A percentile compares a stretch with the other conserved stretches of the same genome.
Evolutionary conservation across 345 rosid species (phyloP).

Genomic region (Salix caprea): DNA sequence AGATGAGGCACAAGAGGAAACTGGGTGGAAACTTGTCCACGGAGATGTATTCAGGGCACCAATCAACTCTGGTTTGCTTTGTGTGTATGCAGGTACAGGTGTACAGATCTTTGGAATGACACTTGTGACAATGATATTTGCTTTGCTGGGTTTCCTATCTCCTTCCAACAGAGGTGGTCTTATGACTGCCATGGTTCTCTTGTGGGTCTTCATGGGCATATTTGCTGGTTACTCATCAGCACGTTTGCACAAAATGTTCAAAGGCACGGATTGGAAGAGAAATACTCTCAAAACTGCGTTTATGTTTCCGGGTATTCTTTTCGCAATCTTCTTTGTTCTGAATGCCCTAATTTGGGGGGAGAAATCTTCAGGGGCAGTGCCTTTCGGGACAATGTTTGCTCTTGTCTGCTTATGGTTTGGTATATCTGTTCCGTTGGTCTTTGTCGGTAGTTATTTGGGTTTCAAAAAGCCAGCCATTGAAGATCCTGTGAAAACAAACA

Average conservation of each 20-base stretch:
- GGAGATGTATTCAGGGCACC: slow-evolving; percentile 97
- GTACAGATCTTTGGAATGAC: slow-evolving; percentile 91
- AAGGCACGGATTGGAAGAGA: slow-evolving; percentile 92
- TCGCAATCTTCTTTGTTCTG: slow-evolving; percentile 72
- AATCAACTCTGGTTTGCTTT: slow-evolving; percentile 67
- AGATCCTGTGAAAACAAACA: slow-evolving; percentile 76
- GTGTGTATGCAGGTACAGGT: slow-evolving; percentile 93
- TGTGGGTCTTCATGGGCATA: slow-evolving; percentile 98
- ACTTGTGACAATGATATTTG: slow-evolving; percentile 95
- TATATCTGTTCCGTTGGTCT: slow-evolving; percentile 91
- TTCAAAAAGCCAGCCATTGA: slow-evolving; percentile 68
- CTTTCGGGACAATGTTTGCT: slow-evolving; percentile 96
- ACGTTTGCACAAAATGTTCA: slow-evolving; percentile 87
- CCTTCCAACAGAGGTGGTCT: slow-evolving; percentile 99
- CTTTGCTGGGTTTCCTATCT: slow-evolving; percentile 83
- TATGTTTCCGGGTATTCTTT: slow-evolving; percentile 91
- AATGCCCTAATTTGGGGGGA: slow-evolving; percentile 94
- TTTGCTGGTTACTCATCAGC: slow-evolving; percentile 93
- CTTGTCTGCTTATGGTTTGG: slow-evolving; percentile 96
- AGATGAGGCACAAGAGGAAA: slow-evolving; percentile 98
- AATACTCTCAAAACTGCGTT: slow-evolving; percentile 86
- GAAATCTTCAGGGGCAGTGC: slow-evolving; percentile 92
- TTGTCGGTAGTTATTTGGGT: slow-evolving; percentile 79
- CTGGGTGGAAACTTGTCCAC: slow-evolving; percentile 97
- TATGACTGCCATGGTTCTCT: slow-evolving; percentile 97